Evolutionary conservation across 345 rosid genomes (phyloP), one percentile per base, ranked within the genome.

Genomic region (Murraya koenigii): DNA sequence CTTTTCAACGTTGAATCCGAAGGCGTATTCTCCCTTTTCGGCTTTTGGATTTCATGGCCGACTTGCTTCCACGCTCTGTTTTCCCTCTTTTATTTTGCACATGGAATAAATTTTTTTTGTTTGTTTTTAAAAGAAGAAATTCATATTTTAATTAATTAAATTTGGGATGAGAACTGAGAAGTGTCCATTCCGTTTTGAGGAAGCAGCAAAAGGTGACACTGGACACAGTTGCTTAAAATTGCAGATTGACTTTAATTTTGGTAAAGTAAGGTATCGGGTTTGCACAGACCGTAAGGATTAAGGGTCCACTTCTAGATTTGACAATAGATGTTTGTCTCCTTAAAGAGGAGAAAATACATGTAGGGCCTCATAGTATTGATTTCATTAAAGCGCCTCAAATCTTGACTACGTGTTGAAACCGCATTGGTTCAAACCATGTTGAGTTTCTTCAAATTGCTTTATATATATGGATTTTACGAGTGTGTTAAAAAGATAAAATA

Each of bases 21-120:
- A 8, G 38, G 17, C 41, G 25, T 19, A 55, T 20, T 55, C 5
- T n/a, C 8, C 10, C 60, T 17, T 61, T 25, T 1, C 2, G 19
- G 39, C 26, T 60, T 71, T 71, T 63, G 76, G 64, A 61, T 71
- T 78, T 71, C 71, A 35, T 54, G 80, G 76, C 80, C 80, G 76
- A 78, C 80, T 61, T 61, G 79, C 58, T 10, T 25, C 72, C 65
- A 35, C 22, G 22, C 35, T 38, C 17, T 23, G 32, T 23, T 9
- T 54, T 35, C 33, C 62, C 20, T 47, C 15, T 20, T 33, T 66
- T 44, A 17, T 22, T 28, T 75, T 47, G 11, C 19, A 22, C 20
- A 44, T 44, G 49, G 17, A 13, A 13, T 13, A 44, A 44, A 44
- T 11, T 44, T 11, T 13, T 44, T 44, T 41, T n/a, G n/a, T n/a